Conservation (phyloP, 768 basidiomycete species). For the Leccinum incarnatum region DNA sequence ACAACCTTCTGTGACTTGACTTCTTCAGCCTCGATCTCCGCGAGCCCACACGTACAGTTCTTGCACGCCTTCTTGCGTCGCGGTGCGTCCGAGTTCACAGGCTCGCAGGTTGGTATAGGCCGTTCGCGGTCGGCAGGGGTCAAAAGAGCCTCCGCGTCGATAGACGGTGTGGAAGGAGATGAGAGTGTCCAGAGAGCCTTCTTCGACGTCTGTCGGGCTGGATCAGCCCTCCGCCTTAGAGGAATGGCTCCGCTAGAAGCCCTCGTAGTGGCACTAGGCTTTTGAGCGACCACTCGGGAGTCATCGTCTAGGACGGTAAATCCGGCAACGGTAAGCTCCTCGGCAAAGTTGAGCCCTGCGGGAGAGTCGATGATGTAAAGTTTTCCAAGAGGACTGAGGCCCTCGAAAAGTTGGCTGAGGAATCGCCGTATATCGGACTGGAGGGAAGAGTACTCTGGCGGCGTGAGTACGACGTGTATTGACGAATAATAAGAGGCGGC, state of each 20-base stretch:
- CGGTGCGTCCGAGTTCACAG: constrained; percentile 46
- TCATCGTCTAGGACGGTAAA: constrained; percentile 55
- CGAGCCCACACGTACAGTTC: constrained; percentile 93
- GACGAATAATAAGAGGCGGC: constrained; percentile 55
- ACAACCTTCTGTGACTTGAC: constrained; percentile 57
- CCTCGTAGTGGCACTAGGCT: constrained; percentile 51
- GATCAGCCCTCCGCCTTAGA: constrained; percentile 51
- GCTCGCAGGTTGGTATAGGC: constrained; percentile 76
- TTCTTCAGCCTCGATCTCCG: constrained; percentile 90
- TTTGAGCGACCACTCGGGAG: constrained; percentile 63
- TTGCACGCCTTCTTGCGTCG: constrained; percentile 92
- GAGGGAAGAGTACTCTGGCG: constrained; percentile 59
- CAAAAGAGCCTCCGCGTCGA: constrained; percentile 81
- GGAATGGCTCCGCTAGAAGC: constrained; percentile 34
- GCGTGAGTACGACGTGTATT: constrained; percentile 64
- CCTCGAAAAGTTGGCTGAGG: constrained; percentile 56
- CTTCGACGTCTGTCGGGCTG: constrained; percentile 68
- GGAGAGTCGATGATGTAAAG: constrained; percentile 61
- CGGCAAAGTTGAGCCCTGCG: constrained; percentile 42
- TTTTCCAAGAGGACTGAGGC: constrained; percentile 65
- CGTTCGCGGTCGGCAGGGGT: constrained; percentile 80
- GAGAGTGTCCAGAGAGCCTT: constrained; percentile 86
- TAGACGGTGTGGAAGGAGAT: constrained; percentile 64
- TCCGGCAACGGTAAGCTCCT: constrained; percentile 63
- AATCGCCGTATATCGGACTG: constrained; percentile 51